Evolutionary conservation across 2,329 filamentous ascomycete genomes (phyloP), one percentile per base, ranked within the genome.

Genomic region (Lachnellula occidentalis): DNA sequence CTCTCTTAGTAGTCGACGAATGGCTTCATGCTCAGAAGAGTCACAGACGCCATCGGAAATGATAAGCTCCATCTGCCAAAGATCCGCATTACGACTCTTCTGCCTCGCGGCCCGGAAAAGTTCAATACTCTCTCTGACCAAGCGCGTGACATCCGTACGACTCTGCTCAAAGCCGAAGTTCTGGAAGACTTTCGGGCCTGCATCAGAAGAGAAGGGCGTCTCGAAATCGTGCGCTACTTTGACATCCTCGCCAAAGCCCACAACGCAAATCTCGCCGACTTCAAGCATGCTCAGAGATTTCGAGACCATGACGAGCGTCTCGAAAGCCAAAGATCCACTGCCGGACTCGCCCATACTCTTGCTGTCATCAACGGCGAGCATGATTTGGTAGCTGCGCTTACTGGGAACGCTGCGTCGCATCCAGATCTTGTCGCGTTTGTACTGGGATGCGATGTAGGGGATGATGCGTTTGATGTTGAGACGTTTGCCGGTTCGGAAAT

Each of bases 381-480:
- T 85, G 71, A 99, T 95, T 72, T 99, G 95, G 73, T 99, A 99
- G 54, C 86, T 87, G 41, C 95, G 87, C 74, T 97, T 97, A 37
- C 87, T 92, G 1, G 95, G 95, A 48, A 96, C 85, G 34, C 84
- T 87, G 53, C 95, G 85, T 14, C 95, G 88, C 87, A 99, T 95
- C 94, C 94, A 99, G 73, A 99, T 99, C 78, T 99, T 99, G 81
- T 99, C 94, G 57, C 94, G 89, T 78, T 96, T 97, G 80, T 96
- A 99, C 69, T 88, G 87, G 0, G 92, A 97, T 1, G 95, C 94
- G 64, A 99, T 97, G 74, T 99, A 99, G 0, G 95, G 94, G 66
- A 99, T 99, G 73, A 99, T 99, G 64, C 92, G 90, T 74, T 97
- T 97, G 77, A 99, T 96, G 73, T 97, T 99, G 65, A 99, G 89